Conservation (phyloP, 257 asterid species). For the Avicennia marina region DNA sequence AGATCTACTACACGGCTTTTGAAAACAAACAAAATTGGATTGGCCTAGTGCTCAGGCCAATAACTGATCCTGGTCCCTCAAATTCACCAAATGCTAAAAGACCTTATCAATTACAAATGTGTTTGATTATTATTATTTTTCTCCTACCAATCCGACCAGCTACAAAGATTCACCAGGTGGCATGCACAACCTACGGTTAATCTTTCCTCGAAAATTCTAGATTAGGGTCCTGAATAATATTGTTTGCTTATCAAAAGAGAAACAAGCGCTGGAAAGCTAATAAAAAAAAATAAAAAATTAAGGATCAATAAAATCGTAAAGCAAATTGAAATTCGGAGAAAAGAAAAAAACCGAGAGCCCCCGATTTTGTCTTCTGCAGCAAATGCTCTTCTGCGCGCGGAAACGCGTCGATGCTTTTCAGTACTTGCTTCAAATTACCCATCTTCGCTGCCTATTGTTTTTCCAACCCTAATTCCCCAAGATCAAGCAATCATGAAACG, state of each 20-base stretch:
- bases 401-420: constrained; percentile 82
- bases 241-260: not conserved
- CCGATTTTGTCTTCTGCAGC: constrained; percentile 86
- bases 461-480: constrained; percentile 22
- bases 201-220: not conserved
- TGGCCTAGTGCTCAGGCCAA: too few relatives aligned
- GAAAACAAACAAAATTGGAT: too few relatives aligned
- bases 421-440: constrained; percentile 78
- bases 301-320: constrained; percentile 1
- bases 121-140: too few relatives aligned
- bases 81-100: too few relatives aligned
- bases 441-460: constrained; percentile 13
- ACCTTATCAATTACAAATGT: too few relatives aligned
- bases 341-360: constrained; percentile 69
- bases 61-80: too few relatives aligned
- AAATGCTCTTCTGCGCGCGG: constrained; percentile 96
- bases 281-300: not conserved
- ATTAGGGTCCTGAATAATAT: constrained; percentile 2
- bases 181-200: not conserved
- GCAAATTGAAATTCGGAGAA: not conserved
- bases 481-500: constrained; percentile 27
- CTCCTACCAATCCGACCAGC: not conserved
- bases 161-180: not conserved
- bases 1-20: not conserved
- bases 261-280: not conserved